Evolutionary conservation across 176 grass and related monocot genomes (phyloP), one percentile per base, ranked within the genome.

Genomic region (Eleusine indica): DNA sequence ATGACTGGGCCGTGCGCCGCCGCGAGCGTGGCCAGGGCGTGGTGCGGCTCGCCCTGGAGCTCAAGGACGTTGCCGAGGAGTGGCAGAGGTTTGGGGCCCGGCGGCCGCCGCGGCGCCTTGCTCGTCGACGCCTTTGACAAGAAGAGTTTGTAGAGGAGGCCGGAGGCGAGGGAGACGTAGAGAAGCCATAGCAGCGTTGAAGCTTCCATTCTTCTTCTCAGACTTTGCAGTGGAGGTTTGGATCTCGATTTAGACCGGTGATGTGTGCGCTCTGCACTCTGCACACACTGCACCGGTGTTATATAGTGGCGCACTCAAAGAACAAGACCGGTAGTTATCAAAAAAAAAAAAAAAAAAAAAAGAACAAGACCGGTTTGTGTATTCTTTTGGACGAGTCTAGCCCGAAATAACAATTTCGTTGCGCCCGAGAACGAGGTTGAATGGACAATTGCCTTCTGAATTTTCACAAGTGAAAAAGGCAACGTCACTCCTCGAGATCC

Each of bases 51-150:
- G 19, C 87, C 86, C 0, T 11, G 80, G 42, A 89, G 68, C 44
- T 86, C 43, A 21, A 89, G 73, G 35, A 94, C 63, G 83, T 86
- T 91, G 67, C 92, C 92, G 40, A 94, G 1, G 66, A 94, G 57
- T 4, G 81, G 80, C 16, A 94, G 53, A 0, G 79, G 82, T 6
- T 25, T 25, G 28, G 89, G 89, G 1, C 89, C 84, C 0, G 89
- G 92, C 18, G 92, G 89, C 22, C 82, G 83, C 41, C 48, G 79
- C 40, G 42, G 21, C 16, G 21, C 30, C 12, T 78, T 13, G n/a
- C 73, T 2, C 11, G 74, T 68, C 60, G 14, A 37, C 17, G 68
- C n/a, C 6, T 28, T 28, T 7, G 70, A 53, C 32, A 75, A 0
- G 18, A 85, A 81, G 64, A 89, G n/a, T 32, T 76, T 85, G 82